Percentiles rank a stretch among this genome's conserved stretches.
Conservation (phyloP, 2,329 filamentous ascomycete genomes). For the Epichloe sibirici region DNA sequence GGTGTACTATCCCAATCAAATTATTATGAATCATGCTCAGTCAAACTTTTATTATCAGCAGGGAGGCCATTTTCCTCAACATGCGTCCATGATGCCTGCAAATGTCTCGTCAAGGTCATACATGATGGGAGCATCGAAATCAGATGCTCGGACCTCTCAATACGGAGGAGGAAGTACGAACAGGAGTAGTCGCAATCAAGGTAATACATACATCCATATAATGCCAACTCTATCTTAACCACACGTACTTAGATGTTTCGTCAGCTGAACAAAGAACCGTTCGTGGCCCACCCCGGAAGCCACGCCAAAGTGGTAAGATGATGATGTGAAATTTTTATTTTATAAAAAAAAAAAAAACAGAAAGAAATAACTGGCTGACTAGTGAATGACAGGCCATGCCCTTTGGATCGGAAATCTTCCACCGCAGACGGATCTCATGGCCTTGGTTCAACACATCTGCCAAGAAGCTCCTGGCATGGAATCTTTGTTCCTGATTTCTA, state of each 20-base stretch:
- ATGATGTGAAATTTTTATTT: not conserved
- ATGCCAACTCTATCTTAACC: not conserved
- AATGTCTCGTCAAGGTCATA: conserved; percentile 26
- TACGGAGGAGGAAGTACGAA: conserved; percentile 2
- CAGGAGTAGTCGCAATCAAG: conserved; percentile 10
- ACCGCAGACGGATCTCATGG: conserved; percentile 67
- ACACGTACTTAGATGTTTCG: conserved; percentile 6
- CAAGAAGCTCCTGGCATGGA: conserved; percentile 67
- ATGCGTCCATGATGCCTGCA: conserved; percentile 19
- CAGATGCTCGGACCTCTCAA: conserved; percentile 6
- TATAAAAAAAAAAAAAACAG: not conserved
- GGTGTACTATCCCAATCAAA: conserved; percentile 31
- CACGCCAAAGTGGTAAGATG: conserved; percentile 47
- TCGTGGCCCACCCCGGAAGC: conserved; percentile 25
- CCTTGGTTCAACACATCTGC: conserved; percentile 83
- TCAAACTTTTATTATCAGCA: conserved; percentile 33
- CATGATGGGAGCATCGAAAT: conserved; percentile 12
- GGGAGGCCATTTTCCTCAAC: conserved; percentile 23
- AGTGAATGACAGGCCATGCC: conserved; percentile 51
- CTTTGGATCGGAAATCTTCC: conserved; percentile 95
- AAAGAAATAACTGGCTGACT: not conserved
- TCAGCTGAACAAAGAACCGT: conserved; percentile 13
- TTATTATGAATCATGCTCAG: conserved; percentile 30
- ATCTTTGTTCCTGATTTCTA: conserved; percentile 87
- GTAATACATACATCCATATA: conserved; percentile 6